These are phyloP conservation scores for Clonostachys chloroleuca DNA, from an alignment of 2,329 filamentous ascomycete species.

Conservation along the genomic window DNA sequence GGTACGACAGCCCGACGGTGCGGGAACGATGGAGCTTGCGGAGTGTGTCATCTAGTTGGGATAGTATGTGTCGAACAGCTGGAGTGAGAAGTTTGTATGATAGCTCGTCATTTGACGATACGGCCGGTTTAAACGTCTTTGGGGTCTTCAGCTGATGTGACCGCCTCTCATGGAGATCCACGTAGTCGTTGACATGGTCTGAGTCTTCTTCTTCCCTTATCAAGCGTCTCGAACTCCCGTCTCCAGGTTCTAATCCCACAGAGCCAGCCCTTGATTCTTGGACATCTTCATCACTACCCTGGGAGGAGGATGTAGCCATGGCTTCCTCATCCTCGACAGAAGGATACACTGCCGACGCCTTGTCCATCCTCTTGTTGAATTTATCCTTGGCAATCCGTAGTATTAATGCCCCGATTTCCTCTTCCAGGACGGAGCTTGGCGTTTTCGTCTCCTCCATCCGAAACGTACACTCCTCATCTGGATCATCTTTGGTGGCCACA, in stretches of 20 bases:
- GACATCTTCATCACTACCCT: not conserved
- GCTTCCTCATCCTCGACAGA: constrained; percentile 5
- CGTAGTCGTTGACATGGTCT: not conserved
- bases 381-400: constrained; percentile 63
- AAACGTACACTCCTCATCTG: constrained; percentile 46
- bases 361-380: constrained; percentile 33
- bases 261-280: not conserved
- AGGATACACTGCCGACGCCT: not conserved
- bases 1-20: constrained; percentile 35
- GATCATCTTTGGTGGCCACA: constrained; percentile 26
- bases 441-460: constrained; percentile 34
- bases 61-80: constrained; percentile 64
- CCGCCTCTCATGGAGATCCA: not conserved
- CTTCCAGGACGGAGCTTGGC: constrained; percentile 62
- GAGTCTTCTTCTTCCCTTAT: too few species aligned
- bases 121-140: constrained; percentile 37
- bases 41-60: constrained; percentile 65
- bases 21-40: constrained; percentile 65
- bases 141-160: not conserved
- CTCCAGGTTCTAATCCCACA: not conserved
- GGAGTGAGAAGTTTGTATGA: constrained; percentile 64
- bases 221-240: too few species aligned
- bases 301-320: not conserved
- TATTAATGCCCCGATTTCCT: constrained; percentile 63
- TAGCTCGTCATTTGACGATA: constrained; percentile 67